Evolutionary conservation across 2,329 filamentous ascomycete genomes (phyloP).

Genomic region (Colletotrichum sp.): DNA sequence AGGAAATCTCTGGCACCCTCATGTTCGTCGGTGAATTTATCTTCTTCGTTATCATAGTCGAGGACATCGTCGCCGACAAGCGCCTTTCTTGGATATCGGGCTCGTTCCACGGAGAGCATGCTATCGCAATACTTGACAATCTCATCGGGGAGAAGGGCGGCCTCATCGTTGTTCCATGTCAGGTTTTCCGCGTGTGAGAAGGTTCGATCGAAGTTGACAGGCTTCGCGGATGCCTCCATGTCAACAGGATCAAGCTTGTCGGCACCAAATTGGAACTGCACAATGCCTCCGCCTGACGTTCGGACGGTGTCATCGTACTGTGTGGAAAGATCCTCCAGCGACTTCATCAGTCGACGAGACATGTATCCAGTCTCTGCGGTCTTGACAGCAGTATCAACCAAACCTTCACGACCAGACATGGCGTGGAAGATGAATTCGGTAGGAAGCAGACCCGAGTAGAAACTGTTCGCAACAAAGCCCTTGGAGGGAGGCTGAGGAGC

Average conservation of each 20-base stretch:
- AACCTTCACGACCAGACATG: conserved; percentile 96
- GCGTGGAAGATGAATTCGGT: conserved; percentile 98
- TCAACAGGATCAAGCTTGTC: conserved; percentile 95
- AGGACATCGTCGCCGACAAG: conserved; percentile 68
- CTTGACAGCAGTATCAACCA: conserved; percentile 98
- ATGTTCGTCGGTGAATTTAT: conserved; percentile 75
- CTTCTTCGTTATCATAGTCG: conserved; percentile 71
- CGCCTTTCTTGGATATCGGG: conserved; percentile 65
- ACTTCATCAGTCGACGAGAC: conserved; percentile 98
- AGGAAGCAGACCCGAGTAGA: conserved; percentile 89
- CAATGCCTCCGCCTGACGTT: conserved; percentile 85
- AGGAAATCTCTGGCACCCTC: conserved; percentile 87
- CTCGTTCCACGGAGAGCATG: conserved; percentile 71
- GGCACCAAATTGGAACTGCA: conserved; percentile 97
- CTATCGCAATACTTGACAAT: conserved; percentile 72
- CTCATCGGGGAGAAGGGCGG: conserved; percentile 74
- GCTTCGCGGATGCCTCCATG: conserved; percentile 94
- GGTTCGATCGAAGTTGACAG: conserved; percentile 90
- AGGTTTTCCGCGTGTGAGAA: conserved; percentile 80
- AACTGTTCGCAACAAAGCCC: conserved; percentile 96
- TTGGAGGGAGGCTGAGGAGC: conserved; percentile 92
- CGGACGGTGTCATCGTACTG: conserved; percentile 95
- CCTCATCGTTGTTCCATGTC: conserved; percentile 81
- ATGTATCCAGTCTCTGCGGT: conserved; percentile 99
- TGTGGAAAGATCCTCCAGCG: conserved; percentile 89